Evolutionary conservation across 106 monocot species (phyloP), one percentile per base, ranked within the genome.

Genomic region (Platanthera guangdongensis): DNA sequence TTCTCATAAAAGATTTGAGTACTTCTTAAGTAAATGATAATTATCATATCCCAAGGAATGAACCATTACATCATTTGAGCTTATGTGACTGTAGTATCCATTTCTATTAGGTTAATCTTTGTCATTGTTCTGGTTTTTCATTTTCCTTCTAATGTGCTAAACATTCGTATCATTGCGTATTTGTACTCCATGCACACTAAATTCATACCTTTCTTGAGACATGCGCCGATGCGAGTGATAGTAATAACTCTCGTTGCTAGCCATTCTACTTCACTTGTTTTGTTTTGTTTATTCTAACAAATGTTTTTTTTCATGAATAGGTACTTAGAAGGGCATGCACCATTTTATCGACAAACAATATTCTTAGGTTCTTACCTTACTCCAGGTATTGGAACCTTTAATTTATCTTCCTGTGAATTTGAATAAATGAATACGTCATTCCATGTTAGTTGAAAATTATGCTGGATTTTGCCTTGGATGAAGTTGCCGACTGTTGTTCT

Each of bases 291-390:
- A 3, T 60, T 68, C 14, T 68, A 68, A 11, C 45, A 4, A 68
- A 6, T 50, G 1, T 47, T 82, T n/a, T 21, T 21, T 57, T 62
- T 70, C 18, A 11, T 60, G 15, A 19, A 79, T 67, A 97, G 97
- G 97, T 99, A 94, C 82, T 79, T 94, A 51, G 85, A 99, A 81
- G 92, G 88, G 46, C 86, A 92, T 76, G 92, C 99, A 81, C 85
- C 78, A 45, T 99, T 90, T 85, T 99, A 92, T 80, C 85, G 99
- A 7, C 99, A 99, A 78, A 94, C 92, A 39, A 92, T 99, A 76
- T 74, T 99, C 9, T 75, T 94, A 74, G 80, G 92, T 74, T 90
- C 90, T 51, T 90, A 82, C 78, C 82, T 83, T 74, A 99, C 85
- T 68, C 92, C 92, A 83, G 99, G 97, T 94, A 85, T 51, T 47